Conservation (phyloP, 2,329 filamentous ascomycete species). For the Achaetomium macrosporum region DNA sequence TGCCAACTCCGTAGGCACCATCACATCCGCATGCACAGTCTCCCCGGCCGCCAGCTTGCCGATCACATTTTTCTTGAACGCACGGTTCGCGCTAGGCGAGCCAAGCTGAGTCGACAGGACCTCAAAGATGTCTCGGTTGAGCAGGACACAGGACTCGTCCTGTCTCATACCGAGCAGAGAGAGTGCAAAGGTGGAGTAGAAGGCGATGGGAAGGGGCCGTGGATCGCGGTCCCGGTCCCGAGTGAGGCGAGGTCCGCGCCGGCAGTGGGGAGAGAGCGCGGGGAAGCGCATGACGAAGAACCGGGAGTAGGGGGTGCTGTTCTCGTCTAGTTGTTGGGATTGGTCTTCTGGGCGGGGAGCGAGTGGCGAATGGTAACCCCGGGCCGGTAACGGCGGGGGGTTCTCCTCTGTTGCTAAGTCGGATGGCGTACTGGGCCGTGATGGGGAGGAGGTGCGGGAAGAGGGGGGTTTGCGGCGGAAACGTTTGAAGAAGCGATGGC, state of each 20-base stretch:
- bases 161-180: constrained; percentile 41
- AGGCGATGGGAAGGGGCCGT: constrained; percentile 14
- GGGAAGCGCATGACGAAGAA: constrained; percentile 28
- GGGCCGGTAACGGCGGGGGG: not conserved
- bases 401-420: not conserved
- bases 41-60: constrained; percentile 30
- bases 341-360: constrained; percentile 4
- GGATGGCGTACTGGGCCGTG: constrained; percentile 3
- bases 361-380: not conserved
- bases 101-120: constrained; percentile 40
- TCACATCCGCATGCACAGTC: constrained; percentile 10
- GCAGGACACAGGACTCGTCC: constrained; percentile 31
- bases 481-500: constrained; percentile 14
- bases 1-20: not conserved
- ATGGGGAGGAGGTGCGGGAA: not conserved
- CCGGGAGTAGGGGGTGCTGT: constrained; percentile 27
- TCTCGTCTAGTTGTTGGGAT: constrained; percentile 14
- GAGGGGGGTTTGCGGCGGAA: constrained; percentile 12
- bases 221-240: not conserved
- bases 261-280: constrained; percentile 2
- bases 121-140: constrained; percentile 48
- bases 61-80: constrained; percentile 40
- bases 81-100: constrained; percentile 38
- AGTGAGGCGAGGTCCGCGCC: constrained; percentile 15
- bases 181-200: constrained; percentile 30